Evolutionary conservation across 2,329 filamentous ascomycete species (phyloP), one percentile per base, ranked within the genome.

Genomic region (Fusarium armeniacum): DNA sequence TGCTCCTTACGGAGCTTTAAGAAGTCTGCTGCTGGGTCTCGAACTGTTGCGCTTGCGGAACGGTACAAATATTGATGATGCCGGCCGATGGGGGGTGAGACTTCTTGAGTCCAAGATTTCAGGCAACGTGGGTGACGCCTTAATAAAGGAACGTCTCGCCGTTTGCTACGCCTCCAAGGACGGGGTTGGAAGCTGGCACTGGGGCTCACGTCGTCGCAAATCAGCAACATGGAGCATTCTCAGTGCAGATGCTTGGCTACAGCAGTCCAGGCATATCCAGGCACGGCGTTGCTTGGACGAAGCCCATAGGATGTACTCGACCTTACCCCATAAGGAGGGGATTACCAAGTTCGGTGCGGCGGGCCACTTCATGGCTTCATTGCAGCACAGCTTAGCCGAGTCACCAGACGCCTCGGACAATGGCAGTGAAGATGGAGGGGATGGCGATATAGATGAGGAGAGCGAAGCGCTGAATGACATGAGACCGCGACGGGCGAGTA

Each of bases 171-270:
- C 89, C 1, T 90, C 91, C 5, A 93, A 92, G 71, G 85, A 85
- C 28, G 90, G 92, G 4, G 81, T 89, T 5, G 90, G 91, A 2
- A 87, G 86, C 11, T 86, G 89, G 64, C 83, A 83, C 38, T 92
- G 90, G 84, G 94, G 94, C 18, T 85, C 87, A 11, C 87, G 95
- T 65, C 87, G 86, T 63, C 87, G 96, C 50, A 99, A 98, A 82
- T 92, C 94, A 3, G 96, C 93, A 0, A 87, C 97, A 69, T 99
- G 94, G 94, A 91, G 90, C 70, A 86, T 96, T 24, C 85, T 97
- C 40, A 91, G 93, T 2, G 90, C 94, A 1, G 92, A 97, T 73
- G 87, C 90, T 2, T 99, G 96, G 96, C 84, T 95, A 57, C 86
- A 87, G 52, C 87, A 94, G 67, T 89, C 87, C 35, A 94, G 95